Evolutionary conservation across 2,329 filamentous ascomycete species (phyloP).

Genomic region (Hypomyces perniciosus): DNA sequence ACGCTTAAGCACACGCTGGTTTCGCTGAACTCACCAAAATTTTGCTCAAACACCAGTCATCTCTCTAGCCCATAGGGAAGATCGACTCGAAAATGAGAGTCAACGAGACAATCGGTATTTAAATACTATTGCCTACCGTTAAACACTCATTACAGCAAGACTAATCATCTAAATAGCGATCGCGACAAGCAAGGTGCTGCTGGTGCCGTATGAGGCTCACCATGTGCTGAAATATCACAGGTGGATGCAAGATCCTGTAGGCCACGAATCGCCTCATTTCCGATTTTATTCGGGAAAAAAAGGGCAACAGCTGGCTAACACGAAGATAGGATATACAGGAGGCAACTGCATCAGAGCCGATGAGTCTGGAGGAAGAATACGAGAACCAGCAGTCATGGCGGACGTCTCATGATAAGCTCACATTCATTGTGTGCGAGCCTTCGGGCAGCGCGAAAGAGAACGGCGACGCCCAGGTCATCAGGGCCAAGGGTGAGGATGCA

Average conservation of each 20-base stretch:
- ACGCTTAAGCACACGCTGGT: too few species aligned
- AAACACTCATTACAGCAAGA: background rate
- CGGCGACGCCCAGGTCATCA: constrained; percentile 4
- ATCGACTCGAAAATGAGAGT: constrained; percentile 33
- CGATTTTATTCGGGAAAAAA: background rate
- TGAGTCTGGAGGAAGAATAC: constrained; percentile 77
- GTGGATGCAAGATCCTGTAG: constrained; percentile 83
- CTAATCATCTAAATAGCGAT: constrained; percentile 47
- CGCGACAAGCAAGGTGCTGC: constrained; percentile 56
- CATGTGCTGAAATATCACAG: constrained; percentile 79
- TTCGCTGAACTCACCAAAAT: too few species aligned
- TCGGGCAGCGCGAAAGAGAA: constrained; percentile 8
- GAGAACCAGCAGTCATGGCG: constrained; percentile 89
- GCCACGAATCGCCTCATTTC: background rate
- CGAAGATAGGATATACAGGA: constrained; percentile 62
- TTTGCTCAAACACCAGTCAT: background rate
- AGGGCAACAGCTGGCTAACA: background rate
- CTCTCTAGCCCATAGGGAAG: background rate
- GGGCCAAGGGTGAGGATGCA: constrained; percentile 46
- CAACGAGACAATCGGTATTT: constrained; percentile 39
- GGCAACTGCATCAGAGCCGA: constrained; percentile 80
- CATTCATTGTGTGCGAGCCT: constrained; percentile 74
- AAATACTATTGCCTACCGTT: background rate
- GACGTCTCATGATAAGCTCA: constrained; percentile 75
- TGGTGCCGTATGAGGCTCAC: constrained; percentile 77